phyloP scores from a whole-genome alignment of 164 flowering plant genomes.

The Vitis cinerea region DNA sequence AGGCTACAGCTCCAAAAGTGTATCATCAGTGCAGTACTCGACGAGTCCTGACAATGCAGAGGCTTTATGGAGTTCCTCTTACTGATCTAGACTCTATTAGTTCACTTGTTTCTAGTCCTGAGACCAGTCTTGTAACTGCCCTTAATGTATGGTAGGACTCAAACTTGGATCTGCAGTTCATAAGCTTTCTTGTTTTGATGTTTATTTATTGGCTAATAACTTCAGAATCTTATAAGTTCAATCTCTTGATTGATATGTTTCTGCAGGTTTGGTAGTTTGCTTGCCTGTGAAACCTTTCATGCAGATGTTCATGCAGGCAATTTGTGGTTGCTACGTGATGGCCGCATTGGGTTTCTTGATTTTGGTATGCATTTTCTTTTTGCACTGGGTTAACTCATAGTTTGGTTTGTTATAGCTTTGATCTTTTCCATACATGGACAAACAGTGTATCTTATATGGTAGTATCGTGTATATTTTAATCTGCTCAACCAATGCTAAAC shows the following conservation, averaged over 20 bases:
- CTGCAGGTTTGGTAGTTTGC: slow-evolving; percentile 97
- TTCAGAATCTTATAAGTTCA: background rate
- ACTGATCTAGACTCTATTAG: slow-evolving; percentile 87
- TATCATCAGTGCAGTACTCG: slow-evolving; percentile 67
- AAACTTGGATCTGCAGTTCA: background rate
- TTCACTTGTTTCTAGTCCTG: slow-evolving; percentile 86
- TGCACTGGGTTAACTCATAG: background rate
- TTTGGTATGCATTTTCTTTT: slow-evolving; percentile 54
- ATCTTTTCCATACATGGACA: background rate
- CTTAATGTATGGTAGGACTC: slow-evolving; percentile 87
- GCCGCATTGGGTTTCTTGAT: slow-evolving; percentile 95
- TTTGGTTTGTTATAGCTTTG: background rate
- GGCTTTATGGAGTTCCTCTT: slow-evolving; percentile 97
- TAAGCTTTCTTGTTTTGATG: background rate
- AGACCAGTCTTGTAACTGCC: slow-evolving; percentile 84
- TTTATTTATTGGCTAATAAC: slow-evolving; percentile 4
- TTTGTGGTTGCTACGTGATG: slow-evolving; percentile 90
- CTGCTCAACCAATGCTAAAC: no score
- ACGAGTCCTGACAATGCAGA: slow-evolving; percentile 87
- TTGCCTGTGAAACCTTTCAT: slow-evolving; percentile 90
- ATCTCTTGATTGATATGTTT: background rate
- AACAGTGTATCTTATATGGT: slow-evolving; percentile 1
- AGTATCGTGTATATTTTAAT: no score
- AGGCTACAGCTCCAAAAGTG: slow-evolving; percentile 92
- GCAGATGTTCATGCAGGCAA: slow-evolving; percentile 99